Conservation (phyloP, 352 stramenopile genomes). For the Aphanomyces astaci region DNA sequence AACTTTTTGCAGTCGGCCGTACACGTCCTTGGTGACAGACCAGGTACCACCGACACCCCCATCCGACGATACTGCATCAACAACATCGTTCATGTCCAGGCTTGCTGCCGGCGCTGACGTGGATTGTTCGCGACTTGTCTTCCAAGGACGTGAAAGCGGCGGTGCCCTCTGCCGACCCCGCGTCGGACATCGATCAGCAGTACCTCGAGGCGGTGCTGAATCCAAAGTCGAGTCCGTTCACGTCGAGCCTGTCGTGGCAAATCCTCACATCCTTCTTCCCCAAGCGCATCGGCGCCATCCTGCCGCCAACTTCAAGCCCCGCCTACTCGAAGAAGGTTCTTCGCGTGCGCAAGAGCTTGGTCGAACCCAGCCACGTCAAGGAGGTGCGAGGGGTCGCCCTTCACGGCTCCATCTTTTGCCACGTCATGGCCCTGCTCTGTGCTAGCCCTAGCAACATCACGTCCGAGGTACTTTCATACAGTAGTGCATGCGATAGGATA, state of each 20-base stretch:
- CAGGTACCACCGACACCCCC: not conserved
- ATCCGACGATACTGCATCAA: not conserved
- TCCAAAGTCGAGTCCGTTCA: conserved; percentile 13
- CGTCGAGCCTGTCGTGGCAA: conserved; percentile 8
- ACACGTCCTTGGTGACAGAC: conserved; percentile 8
- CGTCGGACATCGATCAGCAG: conserved; percentile 14
- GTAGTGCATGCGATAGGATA: too few relatives aligned
- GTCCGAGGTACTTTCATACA: not conserved
- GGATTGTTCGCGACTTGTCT: conserved; percentile 12
- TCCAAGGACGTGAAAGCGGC: conserved; percentile 22
- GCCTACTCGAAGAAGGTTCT: conserved; percentile 17
- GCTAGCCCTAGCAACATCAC: not conserved
- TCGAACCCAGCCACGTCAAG: conserved; percentile 9
- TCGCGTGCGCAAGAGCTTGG: conserved; percentile 1
- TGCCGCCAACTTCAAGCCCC: conserved; percentile 10
- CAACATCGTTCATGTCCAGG: not conserved
- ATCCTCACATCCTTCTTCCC: conserved; percentile 22
- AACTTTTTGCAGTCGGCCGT: conserved; percentile 12
- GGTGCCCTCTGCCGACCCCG: not conserved
- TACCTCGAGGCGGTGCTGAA: conserved; percentile 17
- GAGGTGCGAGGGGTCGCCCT: conserved; percentile 4
- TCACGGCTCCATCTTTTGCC: conserved; percentile 2
- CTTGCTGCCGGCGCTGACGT: conserved; percentile 1
- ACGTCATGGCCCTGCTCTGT: not conserved
- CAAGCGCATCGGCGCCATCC: conserved; percentile 4